Evolutionary conservation across 257 asterid genomes (phyloP), one percentile per base, ranked within the genome.

Genomic region (Solanum dulcamara): DNA sequence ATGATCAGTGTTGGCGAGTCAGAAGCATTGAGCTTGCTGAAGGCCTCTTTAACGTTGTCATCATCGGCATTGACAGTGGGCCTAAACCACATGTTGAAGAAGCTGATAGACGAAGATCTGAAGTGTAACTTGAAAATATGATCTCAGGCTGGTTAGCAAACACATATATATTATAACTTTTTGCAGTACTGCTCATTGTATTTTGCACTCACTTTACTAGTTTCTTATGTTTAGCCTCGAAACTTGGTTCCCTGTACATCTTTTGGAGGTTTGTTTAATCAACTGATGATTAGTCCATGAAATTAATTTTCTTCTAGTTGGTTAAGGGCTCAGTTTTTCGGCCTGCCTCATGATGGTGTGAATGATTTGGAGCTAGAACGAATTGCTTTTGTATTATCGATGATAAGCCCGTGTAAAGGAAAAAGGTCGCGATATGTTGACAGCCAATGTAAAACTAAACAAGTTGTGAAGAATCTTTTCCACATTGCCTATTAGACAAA

Each of bases 61-160:
- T 83, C 81, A 83, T 48, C 88, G 11, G 83, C 71, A 48, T 70
- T 85, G 42, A 85, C 87, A 1, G 48, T 17, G 6, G 85, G 72
- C 26, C 50, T 85, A 59, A 57, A 77, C 22, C 24, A 81, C 83
- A 44, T 8, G 26, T 64, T 85, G 84, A 59, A 85, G 87, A 62
- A 44, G 40, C 84, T 30, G 24, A 77, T 74, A 60, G 11, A 32
- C 14, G 14, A 42, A 40, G 9, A 42, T 75, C 57, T 42, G 37
- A n/a, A 42, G 57, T 42, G 37, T 0, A 24, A 24, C 2, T 0
- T 0, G 37, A 24, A 38, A 10, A 22, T 12, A 71, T 1, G 0
- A 22, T 3, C 0, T 7, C 22, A 1, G 5, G 13, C n/a, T 72
- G 57, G 37, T 72, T 72, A 40, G 81, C 33, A 2, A 74, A 74